These are phyloP conservation scores for Selenicereus undatus DNA, from an alignment of 148 eudicot genomes.

Conservation along the genomic window DNA sequence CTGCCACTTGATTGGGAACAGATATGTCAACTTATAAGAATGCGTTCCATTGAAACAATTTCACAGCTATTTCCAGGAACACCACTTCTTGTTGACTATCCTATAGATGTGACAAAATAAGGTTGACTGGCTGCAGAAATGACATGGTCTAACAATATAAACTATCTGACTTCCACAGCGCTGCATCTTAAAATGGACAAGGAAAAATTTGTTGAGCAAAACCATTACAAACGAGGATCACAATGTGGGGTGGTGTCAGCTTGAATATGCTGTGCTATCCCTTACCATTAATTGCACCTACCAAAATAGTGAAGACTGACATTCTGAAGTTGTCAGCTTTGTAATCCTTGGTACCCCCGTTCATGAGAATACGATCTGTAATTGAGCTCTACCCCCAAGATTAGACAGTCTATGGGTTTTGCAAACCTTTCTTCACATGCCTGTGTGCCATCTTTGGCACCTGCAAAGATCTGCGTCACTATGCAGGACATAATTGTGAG, in stretches of 20 bases:
- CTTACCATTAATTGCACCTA: too few species aligned
- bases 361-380: too few species aligned
- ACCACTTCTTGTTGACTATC: neutral
- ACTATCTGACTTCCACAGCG: too few species aligned
- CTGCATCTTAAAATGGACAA: too few species aligned
- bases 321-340: too few species aligned
- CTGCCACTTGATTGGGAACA: neutral
- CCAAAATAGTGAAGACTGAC: too few species aligned
- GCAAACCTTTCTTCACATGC: neutral
- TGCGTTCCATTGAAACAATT: neutral
- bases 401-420: neutral
- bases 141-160: neutral
- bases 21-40: neutral
- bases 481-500: neutral
- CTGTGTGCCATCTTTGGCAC: neutral
- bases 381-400: too few species aligned
- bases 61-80: neutral
- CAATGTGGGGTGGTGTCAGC: too few species aligned
- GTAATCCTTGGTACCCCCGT: too few species aligned
- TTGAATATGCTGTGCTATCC: too few species aligned
- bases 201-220: too few species aligned
- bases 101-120: neutral
- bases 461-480: neutral
- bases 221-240: too few species aligned
- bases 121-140: neutral